Evolutionary conservation across 2,329 filamentous ascomycete genomes (phyloP), one percentile per base, ranked within the genome.

Genomic region (Diplodia corticola): DNA sequence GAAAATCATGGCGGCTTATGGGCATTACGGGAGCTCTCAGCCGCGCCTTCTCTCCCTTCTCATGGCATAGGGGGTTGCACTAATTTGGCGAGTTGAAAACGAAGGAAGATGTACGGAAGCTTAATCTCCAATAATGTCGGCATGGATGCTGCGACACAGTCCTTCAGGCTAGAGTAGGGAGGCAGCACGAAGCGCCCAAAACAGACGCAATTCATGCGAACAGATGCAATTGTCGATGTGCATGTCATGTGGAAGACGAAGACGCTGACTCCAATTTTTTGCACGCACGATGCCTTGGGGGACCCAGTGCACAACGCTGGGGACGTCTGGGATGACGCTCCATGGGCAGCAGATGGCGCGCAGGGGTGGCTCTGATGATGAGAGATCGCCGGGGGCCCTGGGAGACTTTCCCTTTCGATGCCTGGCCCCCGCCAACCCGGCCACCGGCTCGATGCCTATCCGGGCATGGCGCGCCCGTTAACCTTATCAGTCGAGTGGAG

Each of bases 401-500:
- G 44, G 24, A 49, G 44, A 35, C 57, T 61, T 61, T 61, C 57
- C 57, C n/a, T 35, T 61, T 61, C 24, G 44, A 61, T 49, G 57
- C 57, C 5, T 40, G n/a, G 28, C 37, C 57, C 44, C 44, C 57
- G 48, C 57, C 44, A 44, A 35, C 48, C 28, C 57, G 33, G 44
- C n/a, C 57, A 35, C 48, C 22, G 44, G 57, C 5, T 4, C 57
- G 24, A 61, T 61, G 48, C 57, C 28, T 15, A 24, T 49, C n/a
- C n/a, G 5, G 48, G 57, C 33, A 61, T 61, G 48, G 57, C 33
- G 48, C n/a, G 44, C 24, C 57, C 26, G 57, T 61, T 49, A 61
- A 61, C 57, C 44, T 61, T 61, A 61, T 49, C 57, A 61, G 57
- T 37, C 35, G 40, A 24, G 57, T 49, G 57, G 57, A 61, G 57